Evolutionary conservation across 2,329 filamentous ascomycete species (phyloP).

Genomic region (Erysiphe pulchra): DNA sequence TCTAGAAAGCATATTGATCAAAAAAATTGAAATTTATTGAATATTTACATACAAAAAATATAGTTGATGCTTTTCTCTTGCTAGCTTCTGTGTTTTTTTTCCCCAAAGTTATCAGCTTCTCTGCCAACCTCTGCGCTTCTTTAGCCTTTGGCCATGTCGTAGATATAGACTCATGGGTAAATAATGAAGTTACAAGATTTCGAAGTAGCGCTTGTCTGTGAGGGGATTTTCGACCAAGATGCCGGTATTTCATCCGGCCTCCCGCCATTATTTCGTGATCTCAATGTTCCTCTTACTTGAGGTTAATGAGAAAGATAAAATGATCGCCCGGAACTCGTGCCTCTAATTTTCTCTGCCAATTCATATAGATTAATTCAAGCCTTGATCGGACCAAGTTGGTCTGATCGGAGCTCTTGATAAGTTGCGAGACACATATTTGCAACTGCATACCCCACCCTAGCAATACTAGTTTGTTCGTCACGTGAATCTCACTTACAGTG

Average conservation of each 20-base stretch:
- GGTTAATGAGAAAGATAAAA: background rate
- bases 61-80: conserved; percentile 45
- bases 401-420: too few relatives aligned
- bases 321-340: too few relatives aligned
- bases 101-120: conserved; percentile 80
- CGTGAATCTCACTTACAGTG: too few relatives aligned
- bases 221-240: conserved; percentile 61
- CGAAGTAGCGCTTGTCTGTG: conserved; percentile 82
- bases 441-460: too few relatives aligned
- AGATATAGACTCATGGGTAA: conserved; percentile 76
- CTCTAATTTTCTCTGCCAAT: too few relatives aligned
- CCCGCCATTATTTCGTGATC: conserved; percentile 42
- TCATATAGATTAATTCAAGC: too few relatives aligned
- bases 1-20: background rate
- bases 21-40: background rate
- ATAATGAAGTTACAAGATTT: conserved; percentile 84
- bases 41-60: conserved; percentile 47
- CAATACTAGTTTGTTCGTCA: too few relatives aligned
- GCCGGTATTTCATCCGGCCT: conserved; percentile 65
- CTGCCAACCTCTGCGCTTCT: conserved; percentile 77
- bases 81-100: conserved; percentile 81
- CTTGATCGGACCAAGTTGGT: too few relatives aligned
- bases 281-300: background rate
- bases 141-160: conserved; percentile 96
- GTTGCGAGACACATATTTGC: too few relatives aligned